A percentile compares a stretch with the other conserved stretches of the same genome.
phyloP scores from a whole-genome alignment of 176 grass and related monocot genomes.

The Lolium rigidum region DNA sequence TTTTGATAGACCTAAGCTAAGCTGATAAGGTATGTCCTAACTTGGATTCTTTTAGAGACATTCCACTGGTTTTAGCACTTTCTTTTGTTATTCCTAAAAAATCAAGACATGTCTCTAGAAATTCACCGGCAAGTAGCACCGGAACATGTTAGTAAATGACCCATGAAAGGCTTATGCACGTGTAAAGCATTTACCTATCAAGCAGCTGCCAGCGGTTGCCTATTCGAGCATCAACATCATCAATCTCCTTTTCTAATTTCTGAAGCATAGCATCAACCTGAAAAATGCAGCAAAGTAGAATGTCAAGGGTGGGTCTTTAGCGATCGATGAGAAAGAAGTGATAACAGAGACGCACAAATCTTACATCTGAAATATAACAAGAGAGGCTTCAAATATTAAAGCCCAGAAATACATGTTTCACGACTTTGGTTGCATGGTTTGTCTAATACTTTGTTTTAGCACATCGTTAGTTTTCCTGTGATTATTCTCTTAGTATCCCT shows the following conservation, averaged over 20 bases:
- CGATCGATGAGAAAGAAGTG: background rate
- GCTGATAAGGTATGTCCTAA: background rate
- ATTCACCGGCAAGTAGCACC: constrained; percentile 25
- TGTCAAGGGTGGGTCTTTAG: background rate
- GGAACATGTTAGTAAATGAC: constrained; percentile 57
- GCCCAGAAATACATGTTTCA: background rate
- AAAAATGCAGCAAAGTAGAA: constrained; percentile 48
- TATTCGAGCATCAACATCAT: constrained; percentile 95
- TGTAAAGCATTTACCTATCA: constrained; percentile 66
- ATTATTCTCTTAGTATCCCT: constrained; percentile 6
- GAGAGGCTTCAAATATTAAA: background rate
- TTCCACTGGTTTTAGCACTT: background rate
- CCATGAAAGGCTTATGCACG: background rate
- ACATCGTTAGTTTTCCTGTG: background rate
- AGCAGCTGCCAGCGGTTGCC: constrained; percentile 93
- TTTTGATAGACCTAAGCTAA: background rate
- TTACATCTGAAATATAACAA: no score
- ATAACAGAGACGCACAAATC: background rate
- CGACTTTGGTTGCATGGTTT: constrained; percentile 3
- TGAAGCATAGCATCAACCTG: constrained; percentile 97
- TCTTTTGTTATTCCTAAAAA: constrained; percentile 1
- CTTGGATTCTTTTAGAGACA: background rate
- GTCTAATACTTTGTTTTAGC: background rate
- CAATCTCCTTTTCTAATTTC: constrained; percentile 93
- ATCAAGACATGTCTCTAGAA: background rate